phyloP scores from a whole-genome alignment of 2,329 filamentous ascomycete species.

The Tolypocladium album region DNA sequence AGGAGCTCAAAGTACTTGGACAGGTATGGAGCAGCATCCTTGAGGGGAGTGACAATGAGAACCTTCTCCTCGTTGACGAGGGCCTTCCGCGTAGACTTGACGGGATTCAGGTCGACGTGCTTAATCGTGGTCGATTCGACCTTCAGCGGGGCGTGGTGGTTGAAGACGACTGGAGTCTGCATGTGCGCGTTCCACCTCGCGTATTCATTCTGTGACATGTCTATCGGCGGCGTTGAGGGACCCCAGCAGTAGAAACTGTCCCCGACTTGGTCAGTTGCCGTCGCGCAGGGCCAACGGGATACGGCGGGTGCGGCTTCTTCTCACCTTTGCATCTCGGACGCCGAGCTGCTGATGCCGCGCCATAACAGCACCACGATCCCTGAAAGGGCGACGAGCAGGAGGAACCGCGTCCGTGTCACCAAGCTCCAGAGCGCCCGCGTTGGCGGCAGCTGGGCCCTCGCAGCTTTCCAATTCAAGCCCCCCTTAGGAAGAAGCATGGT shows the following conservation, averaged over 20 bases:
- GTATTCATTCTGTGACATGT: constrained; percentile 87
- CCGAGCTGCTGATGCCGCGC: constrained; percentile 71
- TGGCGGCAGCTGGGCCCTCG: constrained; percentile 68
- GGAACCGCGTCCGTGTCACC: constrained; percentile 65
- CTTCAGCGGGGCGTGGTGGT: constrained; percentile 80
- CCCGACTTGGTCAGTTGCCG: neutral
- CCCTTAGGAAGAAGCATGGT: constrained; percentile 85
- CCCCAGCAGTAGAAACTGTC: constrained; percentile 94
- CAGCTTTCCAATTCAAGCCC: constrained; percentile 86
- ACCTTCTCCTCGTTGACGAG: constrained; percentile 73
- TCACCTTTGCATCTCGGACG: constrained; percentile 86
- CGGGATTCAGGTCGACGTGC: constrained; percentile 72
- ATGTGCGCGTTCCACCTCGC: constrained; percentile 80
- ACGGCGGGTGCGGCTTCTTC: constrained; percentile 9
- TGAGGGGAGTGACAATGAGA: constrained; percentile 84
- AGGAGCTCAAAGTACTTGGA: constrained; percentile 90
- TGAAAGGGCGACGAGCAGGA: constrained; percentile 60
- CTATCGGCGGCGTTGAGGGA: constrained; percentile 87
- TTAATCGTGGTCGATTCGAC: constrained; percentile 73
- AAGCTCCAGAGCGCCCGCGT: constrained; percentile 60
- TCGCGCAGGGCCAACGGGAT: neutral
- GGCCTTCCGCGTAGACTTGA: constrained; percentile 72
- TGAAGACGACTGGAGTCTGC: constrained; percentile 90
- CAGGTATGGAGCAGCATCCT: constrained; percentile 75
- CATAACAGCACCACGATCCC: constrained; percentile 73